These are phyloP conservation scores for Viola odorata DNA, from an alignment of 345 rosid genomes.

Conservation along the genomic window DNA sequence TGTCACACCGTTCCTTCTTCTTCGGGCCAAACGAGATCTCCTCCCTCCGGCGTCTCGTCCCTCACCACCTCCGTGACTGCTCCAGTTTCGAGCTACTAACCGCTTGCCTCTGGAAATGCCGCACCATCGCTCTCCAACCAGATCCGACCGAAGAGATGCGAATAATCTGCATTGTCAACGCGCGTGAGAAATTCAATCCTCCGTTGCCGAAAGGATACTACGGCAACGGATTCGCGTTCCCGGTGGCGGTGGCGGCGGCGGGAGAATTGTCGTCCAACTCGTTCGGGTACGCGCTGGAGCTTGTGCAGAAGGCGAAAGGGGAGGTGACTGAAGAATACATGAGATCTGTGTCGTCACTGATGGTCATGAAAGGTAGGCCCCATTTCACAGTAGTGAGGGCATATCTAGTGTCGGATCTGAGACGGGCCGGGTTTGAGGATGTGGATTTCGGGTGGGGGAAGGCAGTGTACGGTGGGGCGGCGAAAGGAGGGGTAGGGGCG, in stretches of 20 bases:
- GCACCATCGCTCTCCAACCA: constrained; percentile 13
- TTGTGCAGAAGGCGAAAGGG: constrained; percentile 21
- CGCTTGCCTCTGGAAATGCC: constrained; percentile 28
- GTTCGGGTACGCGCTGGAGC: too few species aligned
- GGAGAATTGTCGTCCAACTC: too few species aligned
- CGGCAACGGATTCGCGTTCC: constrained; percentile 19
- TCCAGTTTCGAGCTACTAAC: constrained; percentile 16
- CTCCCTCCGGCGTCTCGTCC: constrained; percentile 1
- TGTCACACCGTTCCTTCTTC: constrained; percentile 2
- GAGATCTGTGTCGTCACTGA: constrained; percentile 9
- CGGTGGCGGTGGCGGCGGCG: too few species aligned
- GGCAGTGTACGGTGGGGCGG: constrained; percentile 10
- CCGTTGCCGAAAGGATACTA: constrained; percentile 17
- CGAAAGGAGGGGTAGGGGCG: too few species aligned
- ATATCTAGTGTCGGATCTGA: not conserved
- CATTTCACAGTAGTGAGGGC: not conserved
- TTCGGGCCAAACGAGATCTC: constrained; percentile 1
- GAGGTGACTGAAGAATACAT: constrained; percentile 14
- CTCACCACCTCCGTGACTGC: constrained; percentile 5
- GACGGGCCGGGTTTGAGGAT: too few species aligned
- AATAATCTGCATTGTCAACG: not conserved
- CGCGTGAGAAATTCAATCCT: not conserved
- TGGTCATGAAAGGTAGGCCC: constrained; percentile 10
- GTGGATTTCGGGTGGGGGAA: constrained; percentile 23
- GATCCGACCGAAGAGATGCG: constrained; percentile 18